A percentile compares a stretch with the other conserved stretches of the same genome.
Conservation (phyloP, 345 rosid species). For the Clausena lansium region DNA sequence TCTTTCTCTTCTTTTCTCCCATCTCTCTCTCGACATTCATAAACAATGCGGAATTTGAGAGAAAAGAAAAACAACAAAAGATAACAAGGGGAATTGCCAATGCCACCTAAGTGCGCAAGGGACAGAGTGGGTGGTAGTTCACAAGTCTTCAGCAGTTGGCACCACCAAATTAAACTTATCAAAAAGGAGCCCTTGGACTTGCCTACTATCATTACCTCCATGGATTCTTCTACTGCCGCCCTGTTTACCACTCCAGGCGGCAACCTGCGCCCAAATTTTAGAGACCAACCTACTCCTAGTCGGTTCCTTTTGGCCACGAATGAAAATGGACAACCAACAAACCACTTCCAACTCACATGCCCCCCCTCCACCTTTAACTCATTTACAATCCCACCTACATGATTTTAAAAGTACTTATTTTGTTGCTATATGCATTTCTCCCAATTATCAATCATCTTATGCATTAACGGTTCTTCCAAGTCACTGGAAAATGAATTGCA, state of each 20-base stretch:
- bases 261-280: constrained; percentile 4
- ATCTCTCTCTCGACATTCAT: too few species aligned
- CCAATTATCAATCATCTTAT: not conserved
- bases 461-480: not conserved
- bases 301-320: constrained; percentile 17
- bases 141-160: constrained; percentile 26
- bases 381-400: constrained; percentile 16
- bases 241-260: constrained; percentile 8
- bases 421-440: not conserved
- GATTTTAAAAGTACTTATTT: not conserved
- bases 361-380: not conserved
- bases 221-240: constrained; percentile 20
- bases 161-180: constrained; percentile 23
- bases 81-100: not conserved
- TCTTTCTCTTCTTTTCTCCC: too few species aligned
- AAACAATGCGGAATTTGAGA: not conserved
- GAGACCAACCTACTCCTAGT: not conserved
- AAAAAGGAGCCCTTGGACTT: not conserved
- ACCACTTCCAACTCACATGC: not conserved
- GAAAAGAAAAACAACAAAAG: not conserved
- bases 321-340: constrained; percentile 13
- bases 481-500: not conserved
- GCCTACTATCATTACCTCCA: not conserved
- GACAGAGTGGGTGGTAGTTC: constrained; percentile 24
- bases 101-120: constrained; percentile 25